Base-by-base conservation (phyloP, 257 asterid genomes). In the Petunia axillaris region DNA sequence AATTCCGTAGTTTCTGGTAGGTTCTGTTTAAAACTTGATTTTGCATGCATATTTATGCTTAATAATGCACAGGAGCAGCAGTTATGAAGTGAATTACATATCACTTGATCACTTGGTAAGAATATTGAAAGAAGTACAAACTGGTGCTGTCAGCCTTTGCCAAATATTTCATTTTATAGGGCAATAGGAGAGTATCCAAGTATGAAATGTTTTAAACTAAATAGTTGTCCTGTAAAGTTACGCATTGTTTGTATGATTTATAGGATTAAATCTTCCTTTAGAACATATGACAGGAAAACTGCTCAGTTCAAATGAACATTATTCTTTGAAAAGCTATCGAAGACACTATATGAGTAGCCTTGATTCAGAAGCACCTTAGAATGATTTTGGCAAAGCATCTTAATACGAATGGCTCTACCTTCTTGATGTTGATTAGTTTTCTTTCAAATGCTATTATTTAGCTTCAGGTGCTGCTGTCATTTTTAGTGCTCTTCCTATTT, bases 1-100 rank as follows among this genome's bases (percentile, higher is more conserved):
- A 70, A 41, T 70, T 71, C 44, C 77, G 48, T 5, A 35, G 48
- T 48, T 48, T 71, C 41, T 71, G 60, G 43, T 41, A 13, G 48
- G 77, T 71, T 71, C 52, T 73, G 44, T 6, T 73, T 50, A 35
- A 35, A 73, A 73, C 46, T 35, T 36, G 35, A 44, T 8, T 40
- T 73, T 73, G 77, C 62, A 73, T 73, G 13, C 77, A 71, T 59
- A 63, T 48, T 44, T 71, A 25, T 35, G 6, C 44, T 71, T 13
- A 71, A 35, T 48, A 71, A 48, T 48, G 60, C n/a, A 48, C 43
- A 71, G 48, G 43, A 48, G 60, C 16, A 71, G 16, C 60, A 71
- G 35, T 71, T 71, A 8, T 48, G 41, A 50, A 48, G 41, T 71
- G 60, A 3, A 46, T 10, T 35, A 25, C 36, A 10, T 1, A 71